These are phyloP conservation scores for Agaricus blazei DNA, from an alignment of 768 basidiomycete species.

Conservation along the genomic window DNA sequence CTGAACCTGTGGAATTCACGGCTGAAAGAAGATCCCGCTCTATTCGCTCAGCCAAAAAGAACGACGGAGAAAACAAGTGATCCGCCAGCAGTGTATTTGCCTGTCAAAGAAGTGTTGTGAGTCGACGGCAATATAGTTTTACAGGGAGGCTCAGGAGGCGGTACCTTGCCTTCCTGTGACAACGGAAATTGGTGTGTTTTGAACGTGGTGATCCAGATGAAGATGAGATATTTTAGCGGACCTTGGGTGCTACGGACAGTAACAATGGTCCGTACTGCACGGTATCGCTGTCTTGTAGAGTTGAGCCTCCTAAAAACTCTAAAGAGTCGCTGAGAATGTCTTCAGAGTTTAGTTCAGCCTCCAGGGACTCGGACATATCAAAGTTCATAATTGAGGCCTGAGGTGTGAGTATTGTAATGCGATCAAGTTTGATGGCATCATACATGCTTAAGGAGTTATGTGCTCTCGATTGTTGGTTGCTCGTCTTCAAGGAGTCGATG, in stretches of 20 bases:
- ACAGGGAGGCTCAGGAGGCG: neutral
- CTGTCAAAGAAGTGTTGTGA: conserved; percentile 25
- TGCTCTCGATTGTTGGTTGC: no score
- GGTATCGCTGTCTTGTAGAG: conserved; percentile 34
- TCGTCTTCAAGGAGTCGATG: no score
- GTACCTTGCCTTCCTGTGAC: conserved; percentile 8
- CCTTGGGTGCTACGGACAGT: conserved; percentile 58
- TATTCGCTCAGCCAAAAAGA: conserved; percentile 62
- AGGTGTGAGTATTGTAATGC: neutral
- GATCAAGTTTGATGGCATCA: neutral
- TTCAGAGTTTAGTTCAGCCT: conserved; percentile 25
- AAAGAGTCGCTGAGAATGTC: conserved; percentile 53
- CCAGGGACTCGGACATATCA: neutral
- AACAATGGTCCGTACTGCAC: conserved; percentile 50
- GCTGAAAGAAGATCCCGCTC: conserved; percentile 49
- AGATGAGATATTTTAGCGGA: conserved; percentile 16
- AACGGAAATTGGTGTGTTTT: conserved; percentile 28
- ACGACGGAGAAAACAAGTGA: conserved; percentile 65
- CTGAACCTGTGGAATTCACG: conserved; percentile 34
- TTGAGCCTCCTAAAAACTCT: conserved; percentile 42
- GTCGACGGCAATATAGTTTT: no score
- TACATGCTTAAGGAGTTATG: no score
- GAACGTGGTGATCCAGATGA: conserved; percentile 35
- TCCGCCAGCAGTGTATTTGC: conserved; percentile 70
- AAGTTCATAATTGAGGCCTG: neutral